phyloP scores from a whole-genome alignment of 768 basidiomycete species.

The Kwoniella heveanensis region DNA sequence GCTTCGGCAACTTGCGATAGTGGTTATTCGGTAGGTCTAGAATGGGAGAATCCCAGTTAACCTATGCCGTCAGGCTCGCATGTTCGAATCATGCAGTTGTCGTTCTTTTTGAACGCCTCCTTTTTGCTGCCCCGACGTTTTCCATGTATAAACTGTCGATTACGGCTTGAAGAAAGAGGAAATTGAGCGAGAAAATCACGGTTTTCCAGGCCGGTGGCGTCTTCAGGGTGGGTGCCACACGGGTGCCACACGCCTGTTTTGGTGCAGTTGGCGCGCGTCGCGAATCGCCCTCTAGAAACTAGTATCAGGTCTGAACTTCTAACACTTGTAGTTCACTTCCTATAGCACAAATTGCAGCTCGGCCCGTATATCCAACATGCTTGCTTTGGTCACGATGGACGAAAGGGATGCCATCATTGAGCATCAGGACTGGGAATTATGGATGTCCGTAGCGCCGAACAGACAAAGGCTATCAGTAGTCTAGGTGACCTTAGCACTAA shows the following conservation, averaged over 20 bases:
- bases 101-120: conserved; percentile 6
- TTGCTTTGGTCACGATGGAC: no score
- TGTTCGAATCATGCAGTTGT: conserved; percentile 19
- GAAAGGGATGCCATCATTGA: no score
- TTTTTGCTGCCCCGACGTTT: neutral
- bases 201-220: neutral
- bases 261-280: no score
- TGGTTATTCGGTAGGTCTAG: conserved; percentile 15
- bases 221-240: neutral
- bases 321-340: no score
- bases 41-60: neutral
- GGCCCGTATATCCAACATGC: no score
- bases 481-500: no score
- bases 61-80: conserved; percentile 21
- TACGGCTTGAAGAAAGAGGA: neutral
- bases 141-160: neutral
- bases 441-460: no score
- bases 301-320: no score
- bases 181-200: neutral
- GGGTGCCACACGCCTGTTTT: conserved; percentile 5
- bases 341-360: no score
- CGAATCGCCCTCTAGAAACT: no score
- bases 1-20: conserved; percentile 6
- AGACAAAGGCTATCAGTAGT: no score
- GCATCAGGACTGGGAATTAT: no score